phyloP scores from a whole-genome alignment of 2,329 filamentous ascomycete genomes.

The Bipolaris cookei region DNA sequence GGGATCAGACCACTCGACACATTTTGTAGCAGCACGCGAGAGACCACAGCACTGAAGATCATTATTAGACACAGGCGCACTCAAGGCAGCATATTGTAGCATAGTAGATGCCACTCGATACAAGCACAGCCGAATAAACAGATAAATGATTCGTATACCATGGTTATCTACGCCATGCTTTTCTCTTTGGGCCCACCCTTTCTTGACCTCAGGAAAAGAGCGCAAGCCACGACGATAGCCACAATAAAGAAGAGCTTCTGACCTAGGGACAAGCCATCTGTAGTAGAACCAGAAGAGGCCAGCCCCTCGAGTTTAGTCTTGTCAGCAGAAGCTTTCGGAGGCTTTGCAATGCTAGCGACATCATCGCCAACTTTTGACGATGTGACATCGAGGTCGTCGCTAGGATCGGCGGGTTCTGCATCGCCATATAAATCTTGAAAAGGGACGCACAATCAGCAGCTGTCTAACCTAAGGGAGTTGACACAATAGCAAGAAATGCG shows the following conservation, averaged over 20 bases:
- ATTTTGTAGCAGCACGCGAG: background rate
- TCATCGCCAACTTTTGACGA: constrained; percentile 27
- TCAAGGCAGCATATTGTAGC: background rate
- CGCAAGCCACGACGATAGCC: constrained; percentile 52
- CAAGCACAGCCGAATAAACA: background rate
- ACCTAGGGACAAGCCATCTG: constrained; percentile 50
- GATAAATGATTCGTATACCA: constrained; percentile 13
- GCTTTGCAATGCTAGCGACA: constrained; percentile 36
- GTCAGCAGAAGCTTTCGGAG: constrained; percentile 24
- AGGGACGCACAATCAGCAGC: constrained; percentile 52
- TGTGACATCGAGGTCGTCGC: constrained; percentile 53
- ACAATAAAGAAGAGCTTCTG: constrained; percentile 56
- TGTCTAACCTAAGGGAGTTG: constrained; percentile 40
- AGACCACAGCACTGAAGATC: background rate
- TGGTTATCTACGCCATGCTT: constrained; percentile 48
- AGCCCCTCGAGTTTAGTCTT: constrained; percentile 28
- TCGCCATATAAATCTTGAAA: constrained; percentile 54
- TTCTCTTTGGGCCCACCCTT: constrained; percentile 44
- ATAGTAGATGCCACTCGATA: background rate
- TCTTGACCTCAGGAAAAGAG: constrained; percentile 50
- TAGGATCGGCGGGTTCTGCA: constrained; percentile 50
- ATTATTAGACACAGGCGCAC: background rate
- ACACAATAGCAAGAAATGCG: constrained; percentile 19
- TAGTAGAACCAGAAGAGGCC: constrained; percentile 23
- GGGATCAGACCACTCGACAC: background rate